Conservation (phyloP, 176 grass and related monocot species). For the Saccharum officinarum region DNA sequence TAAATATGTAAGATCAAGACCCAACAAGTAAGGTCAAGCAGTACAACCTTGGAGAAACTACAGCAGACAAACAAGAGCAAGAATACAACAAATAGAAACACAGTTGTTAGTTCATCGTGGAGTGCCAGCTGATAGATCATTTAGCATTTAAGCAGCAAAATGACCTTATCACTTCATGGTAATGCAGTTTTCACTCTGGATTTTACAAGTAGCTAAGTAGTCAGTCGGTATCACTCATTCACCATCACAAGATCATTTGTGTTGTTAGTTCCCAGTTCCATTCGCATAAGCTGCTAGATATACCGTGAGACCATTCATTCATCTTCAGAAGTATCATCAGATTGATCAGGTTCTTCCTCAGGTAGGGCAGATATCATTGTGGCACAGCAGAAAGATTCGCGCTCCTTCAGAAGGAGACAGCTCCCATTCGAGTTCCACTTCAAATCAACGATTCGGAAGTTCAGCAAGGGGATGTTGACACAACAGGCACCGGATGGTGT, state of each 20-base stretch:
- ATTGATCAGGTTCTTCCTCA: constrained; percentile 47
- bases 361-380: constrained; percentile 56
- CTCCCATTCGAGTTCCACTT: constrained; percentile 83
- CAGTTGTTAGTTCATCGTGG: background rate
- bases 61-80: background rate
- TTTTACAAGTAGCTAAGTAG: background rate
- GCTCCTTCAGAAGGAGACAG: constrained; percentile 82
- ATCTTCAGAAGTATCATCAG: constrained; percentile 57
- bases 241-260: background rate
- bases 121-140: background rate
- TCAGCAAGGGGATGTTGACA: constrained; percentile 65
- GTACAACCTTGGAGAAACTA: background rate
- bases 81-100: background rate
- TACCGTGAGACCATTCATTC: constrained; percentile 50
- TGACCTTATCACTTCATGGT: background rate
- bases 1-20: too few relatives aligned
- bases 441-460: constrained; percentile 74
- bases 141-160: background rate
- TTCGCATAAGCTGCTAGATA: background rate
- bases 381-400: constrained; percentile 84
- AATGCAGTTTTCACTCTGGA: background rate
- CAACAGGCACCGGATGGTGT: constrained; percentile 68
- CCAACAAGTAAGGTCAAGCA: background rate
- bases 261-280: background rate
- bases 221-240: background rate